Evolutionary conservation across 2,329 filamentous ascomycete species (phyloP).

Genomic region (Claviceps monticola): DNA sequence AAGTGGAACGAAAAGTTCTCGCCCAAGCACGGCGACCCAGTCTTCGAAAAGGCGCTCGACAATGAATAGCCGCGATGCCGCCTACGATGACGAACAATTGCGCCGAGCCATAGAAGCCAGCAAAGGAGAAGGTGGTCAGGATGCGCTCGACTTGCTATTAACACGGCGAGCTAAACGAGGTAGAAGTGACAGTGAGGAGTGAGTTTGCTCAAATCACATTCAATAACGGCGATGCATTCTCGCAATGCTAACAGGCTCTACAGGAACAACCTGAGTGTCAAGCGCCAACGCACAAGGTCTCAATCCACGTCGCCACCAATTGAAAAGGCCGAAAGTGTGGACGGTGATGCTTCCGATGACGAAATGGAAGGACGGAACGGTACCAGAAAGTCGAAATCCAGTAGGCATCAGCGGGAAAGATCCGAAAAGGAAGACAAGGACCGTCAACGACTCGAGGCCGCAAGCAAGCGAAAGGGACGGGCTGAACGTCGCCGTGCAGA

Average conservation of each 20-base stretch:
- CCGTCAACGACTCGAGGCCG: slow-evolving; percentile 56
- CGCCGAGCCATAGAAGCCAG: slow-evolving; percentile 88
- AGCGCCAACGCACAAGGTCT: slow-evolving; percentile 74
- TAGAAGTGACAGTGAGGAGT: slow-evolving; percentile 91
- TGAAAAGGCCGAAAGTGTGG: slow-evolving; percentile 31
- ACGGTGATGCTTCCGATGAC: slow-evolving; percentile 58
- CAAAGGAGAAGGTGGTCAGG: slow-evolving; percentile 57
- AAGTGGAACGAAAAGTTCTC: slow-evolving; percentile 41
- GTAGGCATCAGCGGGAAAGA: slow-evolving; percentile 47
- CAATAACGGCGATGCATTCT: background rate
- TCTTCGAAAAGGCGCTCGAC: slow-evolving; percentile 79
- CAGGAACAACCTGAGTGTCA: slow-evolving; percentile 52
- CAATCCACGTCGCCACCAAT: slow-evolving; percentile 49
- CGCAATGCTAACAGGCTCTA: slow-evolving; percentile 13
- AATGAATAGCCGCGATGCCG: slow-evolving; percentile 92
- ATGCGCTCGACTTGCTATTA: slow-evolving; percentile 31
- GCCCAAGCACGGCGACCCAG: slow-evolving; percentile 34
- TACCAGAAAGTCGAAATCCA: slow-evolving; percentile 46
- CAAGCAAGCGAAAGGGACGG: slow-evolving; percentile 67
- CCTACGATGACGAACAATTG: slow-evolving; percentile 86
- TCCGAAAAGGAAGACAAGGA: slow-evolving; percentile 63
- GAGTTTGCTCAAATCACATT: slow-evolving; percentile 26
- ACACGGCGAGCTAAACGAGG: slow-evolving; percentile 64
- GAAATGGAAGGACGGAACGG: slow-evolving; percentile 39
- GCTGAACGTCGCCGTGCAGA: slow-evolving; percentile 70